phyloP scores from a whole-genome alignment of 371 early-diverging fungal species.

The Lichtheimia ramosa region DNA sequence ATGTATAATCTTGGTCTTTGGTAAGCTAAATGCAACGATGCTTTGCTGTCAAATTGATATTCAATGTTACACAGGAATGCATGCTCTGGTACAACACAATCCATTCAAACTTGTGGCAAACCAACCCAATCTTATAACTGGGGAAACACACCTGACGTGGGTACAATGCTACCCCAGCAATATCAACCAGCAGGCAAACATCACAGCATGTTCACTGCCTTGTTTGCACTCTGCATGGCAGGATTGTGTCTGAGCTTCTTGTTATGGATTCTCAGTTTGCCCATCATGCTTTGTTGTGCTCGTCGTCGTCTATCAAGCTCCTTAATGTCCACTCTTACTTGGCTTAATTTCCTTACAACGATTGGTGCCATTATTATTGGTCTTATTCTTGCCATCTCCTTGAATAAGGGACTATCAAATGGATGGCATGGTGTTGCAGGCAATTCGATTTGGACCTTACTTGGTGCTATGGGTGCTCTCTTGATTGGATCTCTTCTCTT shows the following conservation, averaged over 20 bases:
- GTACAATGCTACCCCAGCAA: constrained; percentile 9
- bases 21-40: constrained; percentile 17
- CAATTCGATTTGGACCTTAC: constrained; percentile 16
- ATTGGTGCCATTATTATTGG: constrained; percentile 26
- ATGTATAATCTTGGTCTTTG: constrained; percentile 30
- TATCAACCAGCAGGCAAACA: constrained; percentile 7
- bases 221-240: constrained; percentile 37
- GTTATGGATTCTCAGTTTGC: constrained; percentile 35
- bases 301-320: constrained; percentile 19
- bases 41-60: not conserved
- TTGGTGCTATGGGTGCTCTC: constrained; percentile 16
- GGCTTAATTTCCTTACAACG: constrained; percentile 34
- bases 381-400: constrained; percentile 11
- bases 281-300: constrained; percentile 16
- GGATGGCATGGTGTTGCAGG: constrained; percentile 11
- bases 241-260: constrained; percentile 33
- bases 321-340: constrained; percentile 26
- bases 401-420: not conserved
- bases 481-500: constrained; percentile 11
- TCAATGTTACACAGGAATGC: constrained; percentile 13
- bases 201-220: constrained; percentile 27
- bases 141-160: constrained; percentile 33
- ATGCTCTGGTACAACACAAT: constrained; percentile 5
- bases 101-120: constrained; percentile 6
- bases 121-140: constrained; percentile 39